A percentile compares a stretch with the other conserved stretches of the same genome.
Conservation (phyloP, 768 basidiomycete species). For the Leccinum disarticulatum region DNA sequence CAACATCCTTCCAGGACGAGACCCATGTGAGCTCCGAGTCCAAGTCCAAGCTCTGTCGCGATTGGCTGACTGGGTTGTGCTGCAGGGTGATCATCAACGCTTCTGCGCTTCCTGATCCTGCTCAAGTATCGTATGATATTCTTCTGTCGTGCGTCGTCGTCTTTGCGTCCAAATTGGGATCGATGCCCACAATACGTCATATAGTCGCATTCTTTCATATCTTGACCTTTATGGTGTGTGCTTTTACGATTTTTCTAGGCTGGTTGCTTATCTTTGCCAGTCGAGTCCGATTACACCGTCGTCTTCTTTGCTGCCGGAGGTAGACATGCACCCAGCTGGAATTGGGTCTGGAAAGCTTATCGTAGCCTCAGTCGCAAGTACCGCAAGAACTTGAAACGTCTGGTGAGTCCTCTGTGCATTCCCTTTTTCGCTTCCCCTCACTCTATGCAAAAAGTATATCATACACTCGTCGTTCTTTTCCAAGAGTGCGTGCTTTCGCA, state of each 20-base stretch:
- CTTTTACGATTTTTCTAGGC: too few species aligned
- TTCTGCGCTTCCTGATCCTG: slow-evolving; percentile 80
- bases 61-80: slow-evolving; percentile 10
- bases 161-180: slow-evolving; percentile 9
- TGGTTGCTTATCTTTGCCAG: slow-evolving; percentile 37
- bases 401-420: slow-evolving; percentile 46
- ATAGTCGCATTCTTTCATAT: slow-evolving; percentile 73
- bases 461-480: slow-evolving; percentile 88
- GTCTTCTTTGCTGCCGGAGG: slow-evolving; percentile 85
- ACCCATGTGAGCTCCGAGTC: slow-evolving; percentile 63
- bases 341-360: slow-evolving; percentile 92
- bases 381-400: slow-evolving; percentile 81
- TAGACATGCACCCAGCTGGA: slow-evolving; percentile 74
- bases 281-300: slow-evolving; percentile 87
- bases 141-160: slow-evolving; percentile 60
- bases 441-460: slow-evolving; percentile 57
- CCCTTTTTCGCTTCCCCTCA: slow-evolving; percentile 5
- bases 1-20: slow-evolving; percentile 56
- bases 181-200: slow-evolving; percentile 8
- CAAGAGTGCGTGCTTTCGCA: slow-evolving; percentile 56
- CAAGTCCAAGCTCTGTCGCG: neutral
- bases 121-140: slow-evolving; percentile 72
- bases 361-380: slow-evolving; percentile 79
- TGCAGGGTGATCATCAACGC: slow-evolving; percentile 82
- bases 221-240: slow-evolving; percentile 74